A percentile compares a stretch with the other conserved stretches of the same genome.
Evolutionary conservation across 805 yeast species (phyloP).

Genomic region (Grigorovia transvaalensis): DNA sequence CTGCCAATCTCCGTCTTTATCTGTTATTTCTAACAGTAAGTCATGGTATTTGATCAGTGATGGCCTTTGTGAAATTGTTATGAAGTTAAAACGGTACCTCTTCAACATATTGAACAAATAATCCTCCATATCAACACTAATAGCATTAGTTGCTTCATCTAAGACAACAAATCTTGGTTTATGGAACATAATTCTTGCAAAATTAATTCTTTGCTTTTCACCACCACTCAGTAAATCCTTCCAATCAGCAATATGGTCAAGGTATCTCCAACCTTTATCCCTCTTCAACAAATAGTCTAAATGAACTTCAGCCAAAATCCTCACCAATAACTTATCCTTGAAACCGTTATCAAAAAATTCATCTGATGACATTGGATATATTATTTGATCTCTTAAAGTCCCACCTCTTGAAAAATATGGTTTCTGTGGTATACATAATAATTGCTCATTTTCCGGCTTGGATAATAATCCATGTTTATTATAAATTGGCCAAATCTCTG

Average conservation of each 20-base stretch:
- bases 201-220: conserved; percentile 81
- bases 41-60: conserved; percentile 78
- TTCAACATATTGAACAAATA: conserved; percentile 68
- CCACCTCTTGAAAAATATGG: conserved; percentile 72
- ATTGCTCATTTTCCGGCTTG: conserved; percentile 60
- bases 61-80: conserved; percentile 79
- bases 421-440: conserved; percentile 74
- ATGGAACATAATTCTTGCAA: conserved; percentile 76
- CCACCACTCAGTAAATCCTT: conserved; percentile 93
- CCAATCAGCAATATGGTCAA: conserved; percentile 55
- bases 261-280: conserved; percentile 38
- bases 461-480: conserved; percentile 60
- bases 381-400: conserved; percentile 81
- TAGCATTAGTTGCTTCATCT: conserved; percentile 93
- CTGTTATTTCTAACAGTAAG: conserved; percentile 56
- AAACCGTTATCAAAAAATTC: conserved; percentile 67
- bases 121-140: conserved; percentile 82
- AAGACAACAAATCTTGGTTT: conserved; percentile 71
- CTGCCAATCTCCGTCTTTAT: conserved; percentile 45
- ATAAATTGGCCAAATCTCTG: conserved; percentile 88
- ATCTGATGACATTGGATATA: conserved; percentile 70
- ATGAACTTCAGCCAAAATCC: conserved; percentile 63
- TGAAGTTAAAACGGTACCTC: conserved; percentile 58
- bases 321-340: conserved; percentile 58
- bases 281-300: conserved; percentile 71